Evolutionary conservation across 768 basidiomycete species (phyloP).

Genomic region (Serendipita sp.): DNA sequence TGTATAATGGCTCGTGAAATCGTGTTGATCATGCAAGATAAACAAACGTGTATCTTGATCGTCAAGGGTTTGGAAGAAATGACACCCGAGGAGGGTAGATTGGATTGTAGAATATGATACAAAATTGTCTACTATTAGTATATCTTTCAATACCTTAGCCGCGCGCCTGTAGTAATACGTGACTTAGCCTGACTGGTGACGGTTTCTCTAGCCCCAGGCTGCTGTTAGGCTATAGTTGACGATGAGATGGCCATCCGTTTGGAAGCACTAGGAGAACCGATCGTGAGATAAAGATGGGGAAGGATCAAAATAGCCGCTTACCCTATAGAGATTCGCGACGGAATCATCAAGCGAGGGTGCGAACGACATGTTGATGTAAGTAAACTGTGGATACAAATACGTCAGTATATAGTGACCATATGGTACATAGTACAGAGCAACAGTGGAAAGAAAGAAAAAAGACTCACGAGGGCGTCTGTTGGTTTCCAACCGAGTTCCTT

Average conservation of each 20-base stretch:
- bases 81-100: too few species aligned
- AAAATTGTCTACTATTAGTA: background rate
- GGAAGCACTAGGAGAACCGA: conserved; percentile 43
- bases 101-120: background rate
- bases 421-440: background rate
- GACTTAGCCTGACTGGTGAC: too few species aligned
- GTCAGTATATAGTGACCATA: background rate
- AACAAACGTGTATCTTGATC: too few species aligned
- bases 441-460: background rate
- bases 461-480: conserved; percentile 64
- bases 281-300: background rate
- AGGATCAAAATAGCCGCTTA: conserved; percentile 15
- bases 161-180: background rate
- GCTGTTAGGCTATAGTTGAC: conserved; percentile 72
- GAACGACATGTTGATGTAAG: conserved; percentile 57
- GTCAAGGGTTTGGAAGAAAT: too few species aligned
- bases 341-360: conserved; percentile 73
- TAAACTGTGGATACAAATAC: conserved; percentile 18
- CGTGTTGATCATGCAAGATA: too few species aligned
- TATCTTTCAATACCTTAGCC: background rate
- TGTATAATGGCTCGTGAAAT: too few species aligned
- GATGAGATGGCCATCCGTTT: conserved; percentile 76
- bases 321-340: conserved; percentile 62
- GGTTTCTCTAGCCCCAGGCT: conserved; percentile 36
- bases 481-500: conserved; percentile 79